Percentiles rank a stretch among this genome's conserved stretches.
These are phyloP conservation scores for Backusella tuberculispora DNA, from an alignment of 192 early-diverging fungal genomes.

Conservation along the genomic window DNA sequence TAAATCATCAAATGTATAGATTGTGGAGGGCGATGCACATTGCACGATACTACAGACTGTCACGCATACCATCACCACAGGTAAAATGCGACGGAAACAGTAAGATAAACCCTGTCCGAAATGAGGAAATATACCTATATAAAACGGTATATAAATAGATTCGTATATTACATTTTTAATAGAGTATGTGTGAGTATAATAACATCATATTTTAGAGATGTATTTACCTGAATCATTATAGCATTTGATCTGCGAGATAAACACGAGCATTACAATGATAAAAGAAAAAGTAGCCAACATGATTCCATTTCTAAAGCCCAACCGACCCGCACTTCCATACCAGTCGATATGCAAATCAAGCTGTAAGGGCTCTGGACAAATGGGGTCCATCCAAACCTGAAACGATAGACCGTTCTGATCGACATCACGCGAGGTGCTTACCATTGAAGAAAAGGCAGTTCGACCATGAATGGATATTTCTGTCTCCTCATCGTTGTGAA, in stretches of 20 bases:
- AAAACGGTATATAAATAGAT: background rate
- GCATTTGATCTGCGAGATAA: constrained; percentile 50
- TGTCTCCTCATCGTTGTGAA: constrained; percentile 19
- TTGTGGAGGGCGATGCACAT: constrained; percentile 26
- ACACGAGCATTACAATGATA: constrained; percentile 60
- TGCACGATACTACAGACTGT: constrained; percentile 44
- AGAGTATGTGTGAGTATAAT: background rate
- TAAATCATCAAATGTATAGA: constrained; percentile 31
- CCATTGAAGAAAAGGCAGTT: constrained; percentile 44
- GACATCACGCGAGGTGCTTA: constrained; percentile 1
- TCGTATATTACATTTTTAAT: background rate
- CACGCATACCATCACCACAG: constrained; percentile 40
- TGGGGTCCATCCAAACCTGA: constrained; percentile 59
- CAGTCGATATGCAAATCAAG: constrained; percentile 60
- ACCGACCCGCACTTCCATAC: constrained; percentile 71
- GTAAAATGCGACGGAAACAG: constrained; percentile 40
- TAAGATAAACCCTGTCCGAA: constrained; percentile 45
- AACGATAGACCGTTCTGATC: constrained; percentile 47
- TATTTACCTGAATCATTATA: constrained; percentile 37
- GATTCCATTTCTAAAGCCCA: constrained; percentile 74
- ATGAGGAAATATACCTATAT: constrained; percentile 42
- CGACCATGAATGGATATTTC: constrained; percentile 59
- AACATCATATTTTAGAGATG: background rate
- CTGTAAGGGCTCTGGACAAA: constrained; percentile 46
- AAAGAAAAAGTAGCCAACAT: constrained; percentile 69